Percentiles rank a stretch among this genome's conserved stretches.
phyloP scores from a whole-genome alignment of 2,329 filamentous ascomycete species.

The Myriosclerotinia scirpicola region DNA sequence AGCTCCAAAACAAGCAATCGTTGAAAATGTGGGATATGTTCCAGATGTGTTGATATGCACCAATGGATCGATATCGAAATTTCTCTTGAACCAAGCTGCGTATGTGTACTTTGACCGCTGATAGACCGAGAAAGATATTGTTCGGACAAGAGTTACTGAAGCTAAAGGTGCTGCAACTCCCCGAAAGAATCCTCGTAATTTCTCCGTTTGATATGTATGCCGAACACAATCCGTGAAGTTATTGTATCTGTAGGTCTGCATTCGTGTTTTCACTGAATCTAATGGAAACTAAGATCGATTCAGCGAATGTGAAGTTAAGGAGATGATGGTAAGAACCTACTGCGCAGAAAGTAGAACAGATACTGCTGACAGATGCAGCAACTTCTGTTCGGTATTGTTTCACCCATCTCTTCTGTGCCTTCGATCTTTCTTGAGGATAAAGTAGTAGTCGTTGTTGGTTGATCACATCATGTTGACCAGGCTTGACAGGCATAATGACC shows the following conservation, averaged over 20 bases:
- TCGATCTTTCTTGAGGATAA: constrained; percentile 25
- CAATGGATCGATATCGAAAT: constrained; percentile 68
- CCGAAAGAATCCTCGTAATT: constrained; percentile 74
- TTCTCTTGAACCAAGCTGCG: constrained; percentile 67
- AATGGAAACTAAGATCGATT: constrained; percentile 61
- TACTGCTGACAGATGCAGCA: constrained; percentile 72
- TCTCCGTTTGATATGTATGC: constrained; percentile 74
- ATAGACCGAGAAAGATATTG: constrained; percentile 78
- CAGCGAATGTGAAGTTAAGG: constrained; percentile 17
- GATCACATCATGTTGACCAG: constrained; percentile 33
- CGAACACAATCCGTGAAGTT: constrained; percentile 73
- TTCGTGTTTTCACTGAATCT: constrained; percentile 85
- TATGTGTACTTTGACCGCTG: constrained; percentile 73
- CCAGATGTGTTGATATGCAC: constrained; percentile 69
- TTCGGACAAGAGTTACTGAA: constrained; percentile 74
- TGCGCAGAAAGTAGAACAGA: constrained; percentile 75
- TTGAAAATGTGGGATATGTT: constrained; percentile 70
- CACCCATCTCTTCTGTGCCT: constrained; percentile 53
- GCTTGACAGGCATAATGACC: constrained; percentile 45
- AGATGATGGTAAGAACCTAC: constrained; percentile 42
- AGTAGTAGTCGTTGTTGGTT: constrained; percentile 26
- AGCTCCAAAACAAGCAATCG: constrained; percentile 72
- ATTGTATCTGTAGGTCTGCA: constrained; percentile 81
- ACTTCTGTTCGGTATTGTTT: constrained; percentile 81
- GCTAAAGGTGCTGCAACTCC: constrained; percentile 79